Percentiles rank a stretch among this genome's conserved stretches.
Evolutionary conservation across 2,329 filamentous ascomycete species (phyloP).

Genomic region (Fusarium mangiferae): DNA sequence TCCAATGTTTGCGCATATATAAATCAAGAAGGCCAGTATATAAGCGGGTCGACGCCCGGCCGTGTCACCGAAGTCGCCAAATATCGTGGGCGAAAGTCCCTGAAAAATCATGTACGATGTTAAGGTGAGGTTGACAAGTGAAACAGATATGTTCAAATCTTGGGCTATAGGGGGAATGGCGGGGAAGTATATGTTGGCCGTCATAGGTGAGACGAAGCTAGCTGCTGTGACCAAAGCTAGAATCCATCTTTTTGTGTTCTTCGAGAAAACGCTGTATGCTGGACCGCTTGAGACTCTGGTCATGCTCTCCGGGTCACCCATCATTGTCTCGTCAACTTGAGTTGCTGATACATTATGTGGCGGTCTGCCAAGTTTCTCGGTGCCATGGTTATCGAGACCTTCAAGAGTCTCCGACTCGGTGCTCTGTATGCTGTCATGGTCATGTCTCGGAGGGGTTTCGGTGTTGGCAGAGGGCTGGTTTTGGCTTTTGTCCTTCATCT

Average conservation of each 20-base stretch:
- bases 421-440: constrained; percentile 15
- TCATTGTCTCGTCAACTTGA: constrained; percentile 12
- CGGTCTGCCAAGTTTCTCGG: constrained; percentile 16
- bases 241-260: constrained; percentile 61
- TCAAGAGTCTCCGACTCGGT: constrained; percentile 7
- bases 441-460: neutral
- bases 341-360: neutral
- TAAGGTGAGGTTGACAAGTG: constrained; percentile 60
- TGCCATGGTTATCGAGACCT: neutral
- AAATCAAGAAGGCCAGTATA: constrained; percentile 66
- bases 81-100: constrained; percentile 68
- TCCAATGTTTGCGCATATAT: constrained; percentile 68
- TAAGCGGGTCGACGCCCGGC: constrained; percentile 71
- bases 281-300: constrained; percentile 36
- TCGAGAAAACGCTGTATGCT: constrained; percentile 46
- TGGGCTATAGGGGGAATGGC: constrained; percentile 53
- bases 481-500: constrained; percentile 25
- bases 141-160: constrained; percentile 52
- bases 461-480: neutral
- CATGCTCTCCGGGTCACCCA: constrained; percentile 34
- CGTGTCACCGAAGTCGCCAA: constrained; percentile 70
- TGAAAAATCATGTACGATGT: constrained; percentile 74
- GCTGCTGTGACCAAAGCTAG: constrained; percentile 62
- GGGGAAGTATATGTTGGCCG: constrained; percentile 67
- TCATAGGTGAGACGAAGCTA: constrained; percentile 67